These are phyloP conservation scores for Calocera viscosa DNA, from an alignment of 768 basidiomycete species.

Conservation along the genomic window DNA sequence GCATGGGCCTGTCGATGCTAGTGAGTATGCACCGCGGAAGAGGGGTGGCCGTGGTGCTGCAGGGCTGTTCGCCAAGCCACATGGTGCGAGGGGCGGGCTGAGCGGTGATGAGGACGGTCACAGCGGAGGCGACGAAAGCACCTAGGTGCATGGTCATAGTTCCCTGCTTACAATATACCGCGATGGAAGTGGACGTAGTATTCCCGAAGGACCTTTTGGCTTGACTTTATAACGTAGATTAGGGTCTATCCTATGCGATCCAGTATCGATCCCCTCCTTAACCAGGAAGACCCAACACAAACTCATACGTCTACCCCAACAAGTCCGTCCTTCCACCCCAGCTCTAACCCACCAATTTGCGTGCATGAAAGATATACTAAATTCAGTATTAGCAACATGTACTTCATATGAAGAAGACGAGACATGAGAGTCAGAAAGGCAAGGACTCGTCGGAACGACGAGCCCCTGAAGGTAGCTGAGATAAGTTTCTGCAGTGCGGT, in stretches of 20 bases:
- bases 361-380: too few species aligned
- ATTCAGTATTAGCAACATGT: constrained; percentile 56
- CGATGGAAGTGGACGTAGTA: too few species aligned
- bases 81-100: background rate
- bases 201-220: too few species aligned
- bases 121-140: background rate
- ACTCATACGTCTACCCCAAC: too few species aligned
- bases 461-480: constrained; percentile 81
- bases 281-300: background rate
- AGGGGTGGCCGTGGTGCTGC: constrained; percentile 26
- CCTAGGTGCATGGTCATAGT: background rate
- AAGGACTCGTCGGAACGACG: constrained; percentile 34
- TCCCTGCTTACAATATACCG: background rate
- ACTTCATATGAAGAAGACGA: constrained; percentile 57
- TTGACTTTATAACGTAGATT: background rate
- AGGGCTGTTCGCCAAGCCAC: constrained; percentile 35
- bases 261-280: constrained; percentile 43
- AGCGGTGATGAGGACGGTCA: background rate
- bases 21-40: constrained; percentile 21
- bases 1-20: constrained; percentile 19
- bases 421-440: constrained; percentile 34
- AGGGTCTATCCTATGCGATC: constrained; percentile 45
- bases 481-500: constrained; percentile 72
- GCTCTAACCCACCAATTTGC: too few species aligned
- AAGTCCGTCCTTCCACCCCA: too few species aligned